Base-by-base conservation (phyloP, 1,284 basidiomycete genomes). In the Macrocystidia cucumis region DNA sequence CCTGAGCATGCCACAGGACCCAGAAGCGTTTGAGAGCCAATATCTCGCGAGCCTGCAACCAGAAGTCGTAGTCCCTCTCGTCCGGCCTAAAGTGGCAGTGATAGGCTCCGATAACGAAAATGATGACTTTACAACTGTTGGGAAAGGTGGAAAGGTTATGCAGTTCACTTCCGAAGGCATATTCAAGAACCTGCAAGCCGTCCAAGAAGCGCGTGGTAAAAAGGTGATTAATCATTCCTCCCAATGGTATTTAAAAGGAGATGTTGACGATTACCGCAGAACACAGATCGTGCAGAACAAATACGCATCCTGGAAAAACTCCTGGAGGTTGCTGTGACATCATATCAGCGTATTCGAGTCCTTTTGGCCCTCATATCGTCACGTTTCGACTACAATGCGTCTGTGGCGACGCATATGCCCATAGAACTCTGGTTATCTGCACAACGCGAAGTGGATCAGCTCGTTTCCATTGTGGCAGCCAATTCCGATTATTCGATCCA, bases 351-450 rank as follows among this genome's bases (percentile, higher is more conserved):
- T 47, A 91, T 99, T 46, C 86, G 96, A 37, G 91, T 98, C 32
- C 79, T 98, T 23, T 76, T 99, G 37, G 88, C 91, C 29, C 75
- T 98, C 35, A 77, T 98, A 48, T 91, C 95, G 3, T 89, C 92
- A 6, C 88, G 93, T 34, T 96, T 98, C 60, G 96, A 99, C 66
- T 98, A 93, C 66, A 95, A 92, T 58, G 81, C 90, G 1, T 87
- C 93, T 14, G 72, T 88, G 27, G 72, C 86, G 6, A 78, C 79
- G 2, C 80, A 88, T 52, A 95, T 99, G 84, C 91, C 96, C 9
- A 69, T 85, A 45, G 93, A 98, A 28, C 74, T 91, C 32, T 98
- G 96, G 96, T 61, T 84, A 5, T 68, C 80, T 20, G 91, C 93
- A 6, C 85, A 92, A 55, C 69, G 72, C 35, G 92, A 97, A 64